phyloP scores from a whole-genome alignment of 176 grass and related monocot genomes.

The Zea luxurians region DNA sequence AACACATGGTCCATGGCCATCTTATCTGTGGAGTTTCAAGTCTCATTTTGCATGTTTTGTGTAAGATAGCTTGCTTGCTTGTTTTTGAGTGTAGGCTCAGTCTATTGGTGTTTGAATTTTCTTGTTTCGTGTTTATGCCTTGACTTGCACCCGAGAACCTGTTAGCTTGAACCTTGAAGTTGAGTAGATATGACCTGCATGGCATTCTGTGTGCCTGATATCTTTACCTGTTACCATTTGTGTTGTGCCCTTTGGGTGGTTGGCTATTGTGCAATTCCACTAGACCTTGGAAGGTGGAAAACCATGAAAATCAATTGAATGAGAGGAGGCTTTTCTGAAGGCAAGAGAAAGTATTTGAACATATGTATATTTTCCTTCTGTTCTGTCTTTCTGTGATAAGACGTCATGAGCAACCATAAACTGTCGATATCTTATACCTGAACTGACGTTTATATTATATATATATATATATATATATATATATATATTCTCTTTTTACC shows the following conservation, averaged over 20 bases:
- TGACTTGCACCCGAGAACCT: background rate
- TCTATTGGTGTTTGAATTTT: background rate
- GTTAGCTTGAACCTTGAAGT: background rate
- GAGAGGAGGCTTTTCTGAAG: background rate
- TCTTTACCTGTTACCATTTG: background rate
- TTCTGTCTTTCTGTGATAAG: background rate
- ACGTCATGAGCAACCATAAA: background rate
- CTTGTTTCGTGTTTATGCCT: background rate
- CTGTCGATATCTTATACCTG: background rate
- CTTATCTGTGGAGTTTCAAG: background rate
- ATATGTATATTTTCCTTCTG: background rate
- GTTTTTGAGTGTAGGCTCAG: background rate
- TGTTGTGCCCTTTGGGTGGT: background rate
- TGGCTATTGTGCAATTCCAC: conserved; percentile 5
- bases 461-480: background rate
- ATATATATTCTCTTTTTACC: background rate
- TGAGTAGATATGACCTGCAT: background rate
- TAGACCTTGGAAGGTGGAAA: background rate
- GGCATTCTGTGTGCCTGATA: background rate
- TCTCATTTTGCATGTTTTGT: background rate
- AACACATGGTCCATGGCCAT: background rate
- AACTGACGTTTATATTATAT: background rate
- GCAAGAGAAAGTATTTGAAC: background rate
- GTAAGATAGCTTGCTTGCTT: background rate
- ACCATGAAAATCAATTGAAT: background rate